Percentiles rank a stretch among this genome's conserved stretches.
Evolutionary conservation across 345 rosid species (phyloP).

Genomic region (Moricandia moricandioides): DNA sequence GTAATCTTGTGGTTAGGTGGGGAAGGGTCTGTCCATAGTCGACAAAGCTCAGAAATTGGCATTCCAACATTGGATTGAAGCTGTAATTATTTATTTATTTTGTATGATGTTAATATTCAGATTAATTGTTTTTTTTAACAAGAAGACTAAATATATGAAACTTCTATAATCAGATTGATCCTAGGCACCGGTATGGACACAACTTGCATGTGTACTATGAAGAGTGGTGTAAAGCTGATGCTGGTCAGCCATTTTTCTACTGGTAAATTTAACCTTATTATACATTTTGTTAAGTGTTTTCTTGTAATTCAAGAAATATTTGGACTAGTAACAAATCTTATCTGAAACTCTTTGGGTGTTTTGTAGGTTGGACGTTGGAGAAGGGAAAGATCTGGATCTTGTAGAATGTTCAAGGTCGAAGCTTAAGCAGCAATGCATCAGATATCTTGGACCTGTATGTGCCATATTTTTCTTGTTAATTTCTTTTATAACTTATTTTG

Average conservation of each 20-base stretch:
- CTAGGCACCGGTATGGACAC: slow-evolving; percentile 91
- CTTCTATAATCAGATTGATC: slow-evolving; percentile 58
- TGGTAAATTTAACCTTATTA: slow-evolving; percentile 44
- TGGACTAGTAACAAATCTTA: not conserved
- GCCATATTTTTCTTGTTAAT: not conserved
- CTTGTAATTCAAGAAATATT: slow-evolving; percentile 12
- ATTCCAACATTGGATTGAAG: slow-evolving; percentile 91
- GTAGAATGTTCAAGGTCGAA: slow-evolving; percentile 58
- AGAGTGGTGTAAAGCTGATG: slow-evolving; percentile 68
- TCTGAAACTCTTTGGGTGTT: not conserved
- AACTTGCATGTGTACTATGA: slow-evolving; percentile 68
- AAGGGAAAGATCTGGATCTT: slow-evolving; percentile 74
- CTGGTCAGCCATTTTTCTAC: slow-evolving; percentile 90
- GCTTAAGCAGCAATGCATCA: slow-evolving; percentile 77
- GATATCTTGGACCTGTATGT: slow-evolving; percentile 92
- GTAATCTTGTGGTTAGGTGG: slow-evolving; percentile 53
- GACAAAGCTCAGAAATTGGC: slow-evolving; percentile 80
- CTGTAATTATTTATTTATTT: slow-evolving; percentile 42
- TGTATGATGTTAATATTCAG: slow-evolving; percentile 4
- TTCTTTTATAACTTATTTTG: not conserved
- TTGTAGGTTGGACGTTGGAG: slow-evolving; percentile 85
- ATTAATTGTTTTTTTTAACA: not conserved
- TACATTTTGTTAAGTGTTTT: not conserved
- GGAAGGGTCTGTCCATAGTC: slow-evolving; percentile 60
- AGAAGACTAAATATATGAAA: not conserved